A percentile compares a stretch with the other conserved stretches of the same genome.
These are phyloP conservation scores for Polygonum maritimum DNA, from an alignment of 148 eudicot genomes.

Conservation along the genomic window DNA sequence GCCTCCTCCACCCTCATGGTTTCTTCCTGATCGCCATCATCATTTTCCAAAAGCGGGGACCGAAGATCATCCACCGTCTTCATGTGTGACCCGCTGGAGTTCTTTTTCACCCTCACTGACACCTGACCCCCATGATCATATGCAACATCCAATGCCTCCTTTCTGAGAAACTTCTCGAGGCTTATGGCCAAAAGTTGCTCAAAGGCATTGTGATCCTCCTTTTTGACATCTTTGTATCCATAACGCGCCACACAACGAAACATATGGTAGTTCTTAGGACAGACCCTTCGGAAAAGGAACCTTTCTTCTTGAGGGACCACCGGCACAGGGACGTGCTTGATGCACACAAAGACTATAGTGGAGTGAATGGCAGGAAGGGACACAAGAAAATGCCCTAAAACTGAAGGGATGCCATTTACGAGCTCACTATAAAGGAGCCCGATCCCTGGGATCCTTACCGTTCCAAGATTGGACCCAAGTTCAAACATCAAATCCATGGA, in stretches of 20 bases:
- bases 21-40: too few species aligned
- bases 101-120: too few species aligned
- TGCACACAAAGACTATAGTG: conserved; percentile 33
- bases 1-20: too few species aligned
- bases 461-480: conserved; percentile 21
- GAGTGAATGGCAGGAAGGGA: conserved; percentile 43
- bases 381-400: conserved; percentile 36
- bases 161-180: conserved; percentile 32
- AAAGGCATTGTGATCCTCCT: conserved; percentile 27
- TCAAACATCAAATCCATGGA: conserved; percentile 25
- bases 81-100: too few species aligned
- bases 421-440: conserved; percentile 47
- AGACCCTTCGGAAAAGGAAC: conserved; percentile 35
- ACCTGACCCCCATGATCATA: too few species aligned
- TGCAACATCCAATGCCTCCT: conserved; percentile 18
- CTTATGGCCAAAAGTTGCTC: conserved; percentile 25
- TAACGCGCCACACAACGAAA: conserved; percentile 45
- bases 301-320: conserved; percentile 34
- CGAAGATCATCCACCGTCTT: too few species aligned
- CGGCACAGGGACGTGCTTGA: conserved; percentile 38
- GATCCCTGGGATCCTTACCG: conserved; percentile 37
- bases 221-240: conserved; percentile 39
- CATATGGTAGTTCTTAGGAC: conserved; percentile 26
- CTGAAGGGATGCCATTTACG: conserved; percentile 52
- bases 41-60: too few species aligned